Conservation (phyloP, 2,329 filamentous ascomycete genomes). For the Stromatinia cepivora region DNA sequence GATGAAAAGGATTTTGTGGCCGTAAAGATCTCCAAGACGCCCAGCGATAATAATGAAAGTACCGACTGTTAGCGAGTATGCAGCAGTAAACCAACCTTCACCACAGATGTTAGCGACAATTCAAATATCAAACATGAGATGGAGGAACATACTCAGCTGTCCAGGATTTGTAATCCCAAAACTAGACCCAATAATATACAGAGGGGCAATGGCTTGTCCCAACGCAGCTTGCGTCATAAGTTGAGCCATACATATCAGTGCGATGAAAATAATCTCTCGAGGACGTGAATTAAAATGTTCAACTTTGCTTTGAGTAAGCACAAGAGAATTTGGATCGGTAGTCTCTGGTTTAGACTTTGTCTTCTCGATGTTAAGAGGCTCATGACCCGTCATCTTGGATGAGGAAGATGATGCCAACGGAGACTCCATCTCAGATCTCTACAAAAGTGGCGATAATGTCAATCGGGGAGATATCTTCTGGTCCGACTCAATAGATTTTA, state of each 20-base stretch:
- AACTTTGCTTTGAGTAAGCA: constrained; percentile 22
- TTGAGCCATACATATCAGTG: constrained; percentile 49
- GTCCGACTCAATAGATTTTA: not conserved
- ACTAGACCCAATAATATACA: constrained; percentile 49
- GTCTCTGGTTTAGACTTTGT: not conserved
- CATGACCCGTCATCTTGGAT: not conserved
- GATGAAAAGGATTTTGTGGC: constrained; percentile 51
- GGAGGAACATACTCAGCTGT: constrained; percentile 40
- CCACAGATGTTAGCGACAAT: not conserved
- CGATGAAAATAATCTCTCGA: constrained; percentile 45
- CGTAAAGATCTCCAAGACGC: constrained; percentile 54
- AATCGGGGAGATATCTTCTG: not conserved
- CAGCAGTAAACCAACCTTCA: constrained; percentile 56
- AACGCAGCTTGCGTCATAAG: constrained; percentile 52
- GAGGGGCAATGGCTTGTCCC: constrained; percentile 49
- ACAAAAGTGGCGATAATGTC: not conserved
- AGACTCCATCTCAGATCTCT: not conserved
- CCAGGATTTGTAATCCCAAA: constrained; percentile 49
- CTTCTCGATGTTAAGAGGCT: constrained; percentile 1
- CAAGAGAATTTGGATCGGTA: constrained; percentile 15
- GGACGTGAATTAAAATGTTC: constrained; percentile 27
- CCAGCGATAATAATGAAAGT: constrained; percentile 55
- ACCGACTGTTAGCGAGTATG: constrained; percentile 57
- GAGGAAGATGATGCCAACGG: not conserved
- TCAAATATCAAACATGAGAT: not conserved